Evolutionary conservation across 345 rosid genomes (phyloP).

Genomic region (Citrus reticulata): DNA sequence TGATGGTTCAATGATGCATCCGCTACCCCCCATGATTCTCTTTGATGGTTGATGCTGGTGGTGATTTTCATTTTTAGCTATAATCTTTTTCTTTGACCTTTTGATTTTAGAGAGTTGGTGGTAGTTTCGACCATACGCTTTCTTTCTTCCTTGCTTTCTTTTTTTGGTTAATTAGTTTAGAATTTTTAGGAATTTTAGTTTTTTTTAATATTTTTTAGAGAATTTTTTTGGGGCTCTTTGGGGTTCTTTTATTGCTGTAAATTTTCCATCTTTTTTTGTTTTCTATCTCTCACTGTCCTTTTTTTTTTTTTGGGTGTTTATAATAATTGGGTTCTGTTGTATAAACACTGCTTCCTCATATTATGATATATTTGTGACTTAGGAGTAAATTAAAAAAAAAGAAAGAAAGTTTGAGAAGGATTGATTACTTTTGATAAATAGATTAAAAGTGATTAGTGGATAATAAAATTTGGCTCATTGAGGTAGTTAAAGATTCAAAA

Average conservation of each 20-base stretch:
- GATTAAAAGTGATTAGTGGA: neutral
- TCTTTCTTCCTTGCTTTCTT: neutral
- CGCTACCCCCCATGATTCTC: neutral
- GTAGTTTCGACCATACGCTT: constrained; percentile 16
- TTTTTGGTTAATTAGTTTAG: no score
- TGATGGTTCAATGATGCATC: neutral
- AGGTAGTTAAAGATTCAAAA: neutral
- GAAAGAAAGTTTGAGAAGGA: neutral
- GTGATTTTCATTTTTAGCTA: neutral
- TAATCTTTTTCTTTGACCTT: neutral
- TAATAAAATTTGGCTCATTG: neutral
- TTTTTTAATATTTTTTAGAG: neutral
- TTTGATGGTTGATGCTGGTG: neutral
- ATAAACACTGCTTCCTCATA: neutral
- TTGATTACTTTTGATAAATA: no score
- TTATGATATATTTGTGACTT: neutral
- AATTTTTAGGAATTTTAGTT: neutral
- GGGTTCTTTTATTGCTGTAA: constrained; percentile 5
- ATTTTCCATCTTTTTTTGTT: neutral
- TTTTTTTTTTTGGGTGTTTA: neutral
- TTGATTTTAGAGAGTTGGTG: constrained; percentile 4
- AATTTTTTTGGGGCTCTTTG: constrained; percentile 5
- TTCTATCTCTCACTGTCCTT: no score
- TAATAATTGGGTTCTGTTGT: constrained; percentile 10
- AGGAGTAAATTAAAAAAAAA: neutral